A percentile compares a stretch with the other conserved stretches of the same genome.
Conservation (phyloP, 768 basidiomycete genomes). For the Mycena metata region DNA sequence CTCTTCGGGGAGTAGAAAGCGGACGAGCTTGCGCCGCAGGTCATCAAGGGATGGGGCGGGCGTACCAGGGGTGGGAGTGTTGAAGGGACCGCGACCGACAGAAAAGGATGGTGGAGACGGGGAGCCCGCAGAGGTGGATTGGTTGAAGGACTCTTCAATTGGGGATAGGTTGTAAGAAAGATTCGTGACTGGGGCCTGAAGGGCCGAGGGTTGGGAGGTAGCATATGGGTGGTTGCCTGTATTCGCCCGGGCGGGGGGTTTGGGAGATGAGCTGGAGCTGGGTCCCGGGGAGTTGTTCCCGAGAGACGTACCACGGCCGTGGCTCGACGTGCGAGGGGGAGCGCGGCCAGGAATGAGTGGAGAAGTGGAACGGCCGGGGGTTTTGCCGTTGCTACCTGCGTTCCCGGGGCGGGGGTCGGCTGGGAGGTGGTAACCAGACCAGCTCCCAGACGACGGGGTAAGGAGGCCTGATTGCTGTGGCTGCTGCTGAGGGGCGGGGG, state of each 20-base stretch:
- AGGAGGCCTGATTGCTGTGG: constrained; percentile 54
- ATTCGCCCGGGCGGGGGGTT: constrained; percentile 61
- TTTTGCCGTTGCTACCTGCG: constrained; percentile 54
- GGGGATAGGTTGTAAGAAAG: constrained; percentile 71
- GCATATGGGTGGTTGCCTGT: constrained; percentile 72
- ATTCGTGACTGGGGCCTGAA: constrained; percentile 50
- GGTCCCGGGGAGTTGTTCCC: constrained; percentile 57
- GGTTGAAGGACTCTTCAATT: constrained; percentile 74
- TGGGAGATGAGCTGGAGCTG: constrained; percentile 51
- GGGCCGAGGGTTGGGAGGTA: constrained; percentile 59
- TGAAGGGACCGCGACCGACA: constrained; percentile 74
- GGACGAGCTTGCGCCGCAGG: constrained; percentile 86
- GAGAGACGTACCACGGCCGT: constrained; percentile 66
- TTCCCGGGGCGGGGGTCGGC: constrained; percentile 72
- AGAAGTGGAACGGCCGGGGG: constrained; percentile 58
- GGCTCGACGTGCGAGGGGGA: constrained; percentile 43
- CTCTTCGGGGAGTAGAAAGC: constrained; percentile 89
- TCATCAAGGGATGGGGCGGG: constrained; percentile 76
- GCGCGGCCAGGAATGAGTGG: constrained; percentile 55
- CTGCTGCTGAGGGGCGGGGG: constrained; percentile 55
- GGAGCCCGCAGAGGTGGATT: constrained; percentile 51
- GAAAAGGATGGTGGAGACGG: constrained; percentile 69
- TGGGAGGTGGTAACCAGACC: constrained; percentile 69
- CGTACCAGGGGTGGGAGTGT: constrained; percentile 50
- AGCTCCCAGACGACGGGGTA: constrained; percentile 58